Evolutionary conservation across 176 grass and related monocot species (phyloP).

Genomic region (Triticum timopheevii): DNA sequence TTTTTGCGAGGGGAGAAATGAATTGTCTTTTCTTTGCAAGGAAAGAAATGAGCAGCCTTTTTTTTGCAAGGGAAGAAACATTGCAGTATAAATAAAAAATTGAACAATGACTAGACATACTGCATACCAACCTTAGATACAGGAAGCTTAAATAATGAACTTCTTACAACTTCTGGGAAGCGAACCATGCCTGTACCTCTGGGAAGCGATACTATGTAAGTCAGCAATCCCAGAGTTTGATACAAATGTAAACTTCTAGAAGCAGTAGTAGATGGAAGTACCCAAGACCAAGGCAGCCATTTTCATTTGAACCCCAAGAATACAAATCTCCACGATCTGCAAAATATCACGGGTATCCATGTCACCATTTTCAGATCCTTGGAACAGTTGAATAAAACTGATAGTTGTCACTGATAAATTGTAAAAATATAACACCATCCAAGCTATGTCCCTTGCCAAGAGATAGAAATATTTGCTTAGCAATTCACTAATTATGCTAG

Average conservation of each 20-base stretch:
- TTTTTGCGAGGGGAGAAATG: background rate
- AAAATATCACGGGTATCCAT: constrained; percentile 20
- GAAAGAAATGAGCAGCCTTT: constrained; percentile 19
- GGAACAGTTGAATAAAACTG: background rate
- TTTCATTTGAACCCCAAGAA: constrained; percentile 98
- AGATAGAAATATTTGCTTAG: constrained; percentile 12
- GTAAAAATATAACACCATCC: background rate
- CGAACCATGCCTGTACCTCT: constrained; percentile 69
- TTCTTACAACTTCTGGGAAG: constrained; percentile 66
- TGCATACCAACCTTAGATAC: constrained; percentile 60
- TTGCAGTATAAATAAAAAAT: background rate
- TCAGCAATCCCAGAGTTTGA: background rate
- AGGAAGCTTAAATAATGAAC: constrained; percentile 67
- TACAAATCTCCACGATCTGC: constrained; percentile 74
- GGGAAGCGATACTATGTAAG: constrained; percentile 39
- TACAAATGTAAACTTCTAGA: constrained; percentile 4
- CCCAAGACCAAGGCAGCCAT: constrained; percentile 97
- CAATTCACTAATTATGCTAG: background rate
- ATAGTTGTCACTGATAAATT: background rate
- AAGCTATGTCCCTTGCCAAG: constrained; percentile 1
- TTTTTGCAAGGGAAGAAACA: background rate
- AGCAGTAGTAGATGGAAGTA: constrained; percentile 46
- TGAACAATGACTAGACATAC: constrained; percentile 12
- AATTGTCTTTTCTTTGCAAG: constrained; percentile 26
- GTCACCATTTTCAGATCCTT: background rate